Evolutionary conservation across 208 protist species (phyloP).

Genomic region (Crithidia thermophila): DNA sequence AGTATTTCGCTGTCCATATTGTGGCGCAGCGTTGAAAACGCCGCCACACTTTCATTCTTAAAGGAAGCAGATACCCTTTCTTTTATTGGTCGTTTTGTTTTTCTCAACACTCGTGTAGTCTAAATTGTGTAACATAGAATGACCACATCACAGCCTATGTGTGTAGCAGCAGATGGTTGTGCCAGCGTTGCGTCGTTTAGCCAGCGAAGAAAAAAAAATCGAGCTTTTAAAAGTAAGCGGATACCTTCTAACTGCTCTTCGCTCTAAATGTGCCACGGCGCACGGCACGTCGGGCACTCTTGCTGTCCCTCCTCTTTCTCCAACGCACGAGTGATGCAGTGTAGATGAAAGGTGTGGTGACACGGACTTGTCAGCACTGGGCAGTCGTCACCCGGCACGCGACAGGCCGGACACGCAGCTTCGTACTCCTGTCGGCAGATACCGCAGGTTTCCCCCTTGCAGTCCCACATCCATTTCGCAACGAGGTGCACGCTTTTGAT

Average conservation of each 20-base stretch:
- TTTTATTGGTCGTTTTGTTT: too few relatives aligned
- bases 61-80: too few relatives aligned
- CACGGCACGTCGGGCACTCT: slow-evolving; percentile 84
- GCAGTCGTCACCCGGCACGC: slow-evolving; percentile 92
- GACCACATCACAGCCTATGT: too few relatives aligned
- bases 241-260: background rate
- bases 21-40: too few relatives aligned
- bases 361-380: slow-evolving; percentile 97
- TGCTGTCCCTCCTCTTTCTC: slow-evolving; percentile 55
- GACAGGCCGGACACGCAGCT: slow-evolving; percentile 85
- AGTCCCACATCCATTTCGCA: slow-evolving; percentile 89
- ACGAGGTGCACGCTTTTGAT: slow-evolving; percentile 83
- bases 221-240: background rate
- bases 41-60: too few relatives aligned
- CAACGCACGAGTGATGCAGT: slow-evolving; percentile 98
- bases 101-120: too few relatives aligned
- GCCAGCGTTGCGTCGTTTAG: too few relatives aligned
- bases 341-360: slow-evolving; percentile 99
- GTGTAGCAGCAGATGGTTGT: too few relatives aligned
- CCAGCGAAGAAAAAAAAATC: too few relatives aligned
- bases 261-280: slow-evolving; percentile 69
- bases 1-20: too few relatives aligned
- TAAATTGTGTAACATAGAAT: too few relatives aligned
- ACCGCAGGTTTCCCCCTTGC: slow-evolving; percentile 86
- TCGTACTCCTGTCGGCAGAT: slow-evolving; percentile 88